Base-by-base conservation (phyloP, 1,284 basidiomycete genomes). In the Trametes sp. region DNA sequence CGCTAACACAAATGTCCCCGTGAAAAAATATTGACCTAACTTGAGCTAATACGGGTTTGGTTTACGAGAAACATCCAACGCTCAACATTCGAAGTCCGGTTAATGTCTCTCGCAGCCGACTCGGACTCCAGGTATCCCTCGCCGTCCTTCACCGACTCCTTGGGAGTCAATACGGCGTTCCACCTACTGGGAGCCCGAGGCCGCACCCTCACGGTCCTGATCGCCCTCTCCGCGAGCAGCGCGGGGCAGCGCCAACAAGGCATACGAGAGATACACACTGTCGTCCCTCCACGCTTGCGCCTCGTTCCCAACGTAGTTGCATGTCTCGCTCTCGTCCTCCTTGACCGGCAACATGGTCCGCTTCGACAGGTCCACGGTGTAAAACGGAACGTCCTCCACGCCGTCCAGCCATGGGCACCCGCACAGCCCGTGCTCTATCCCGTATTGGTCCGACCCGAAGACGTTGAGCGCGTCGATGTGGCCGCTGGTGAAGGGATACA, bases 261-360 rank as follows among this genome's bases (percentile, higher is more conserved):
- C 75, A 61, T 74, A 74, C 29, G 70, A 72, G 14, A 77, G 52
- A 57, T 76, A 77, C 4, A 77, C 65, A 35, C 72, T 73, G 49
- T 73, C 67, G 45, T 73, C 70, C 28, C 65, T 46, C 38, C 59
- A 66, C 4, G 69, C 63, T 57, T 70, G 62, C 8, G 71, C 61
- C 57, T 76, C 74, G 52, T 74, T 76, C 2, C 75, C 75, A 0
- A 62, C 59, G 49, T 70, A 64, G 36, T 68, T 65, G 42, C 44
- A 28, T 4, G 69, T 69, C 36, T 72, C 64, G 2, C 59, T 19
- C 19, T 49, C 24, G 1, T 67, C 52, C 7, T 69, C 42, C 21
- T 54, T 61, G 71, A 69, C 72, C 0, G 49, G 28, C 13, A 65
- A 36, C n/a, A 68, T 26, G 6, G 71, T 57, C 8, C 51, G 44